Evolutionary conservation across 352 stramenopile genomes (phyloP), one percentile per base, ranked within the genome.

Genomic region (Lagenidium giganteum): DNA sequence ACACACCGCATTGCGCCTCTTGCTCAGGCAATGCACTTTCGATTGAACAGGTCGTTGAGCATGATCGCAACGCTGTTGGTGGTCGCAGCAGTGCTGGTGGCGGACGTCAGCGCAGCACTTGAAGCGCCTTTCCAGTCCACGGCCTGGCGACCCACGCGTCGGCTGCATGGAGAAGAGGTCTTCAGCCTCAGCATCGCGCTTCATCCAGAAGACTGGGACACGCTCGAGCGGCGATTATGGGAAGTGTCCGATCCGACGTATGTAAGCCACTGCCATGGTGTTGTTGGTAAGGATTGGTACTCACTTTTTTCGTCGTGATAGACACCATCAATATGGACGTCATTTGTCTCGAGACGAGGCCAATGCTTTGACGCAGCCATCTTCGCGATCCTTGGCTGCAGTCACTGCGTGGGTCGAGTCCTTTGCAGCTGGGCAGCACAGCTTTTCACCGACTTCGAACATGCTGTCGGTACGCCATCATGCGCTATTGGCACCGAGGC

Each of bases 171-270:
- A n/a, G 52, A 74, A 8, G 53, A 60, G 28, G 29, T 65, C 16
- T 64, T 78, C 31, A 63, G 56, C 24, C 51, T 84, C 27, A 54
- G 73, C n/a, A 54, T 84, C n/a, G 71, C 68, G 12, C 41, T 84
- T 23, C 54, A 42, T 11, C 54, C 56, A 8, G 42, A 18, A 3
- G 64, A 82, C 55, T 81, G 77, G 43, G 42, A 51, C 24, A 40
- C 41, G 5, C 28, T 84, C 8, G 71, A 82, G 47, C 51, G 42
- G 39, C 47, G 44, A 13, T 57, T 84, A 27, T 84, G 67, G 51
- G 35, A 53, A 5, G 48, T 77, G 0, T 76, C 71, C 0, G 40
- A 77, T 32, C 71, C 71, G 12, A 55, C 28, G 65, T 80, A 68
- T 27, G 65, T 72, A 30, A 13, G 16, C 0, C 16, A 23, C n/a